These are phyloP conservation scores for Chlamydomonas eustigma DNA, from an alignment of 139 green algal genomes.

Conservation along the genomic window DNA sequence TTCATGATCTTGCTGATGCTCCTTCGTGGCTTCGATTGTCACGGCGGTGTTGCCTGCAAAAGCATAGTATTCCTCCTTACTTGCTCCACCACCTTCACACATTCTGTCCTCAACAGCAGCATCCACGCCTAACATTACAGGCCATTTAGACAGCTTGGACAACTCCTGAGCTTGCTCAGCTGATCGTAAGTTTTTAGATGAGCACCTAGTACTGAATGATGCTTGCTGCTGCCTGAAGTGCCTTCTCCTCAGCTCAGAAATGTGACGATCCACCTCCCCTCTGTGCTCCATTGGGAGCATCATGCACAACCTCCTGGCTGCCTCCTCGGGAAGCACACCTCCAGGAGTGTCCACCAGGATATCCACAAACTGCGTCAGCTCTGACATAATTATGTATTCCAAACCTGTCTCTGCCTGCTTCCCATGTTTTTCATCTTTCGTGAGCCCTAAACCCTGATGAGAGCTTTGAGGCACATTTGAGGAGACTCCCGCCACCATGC, in stretches of 20 bases:
- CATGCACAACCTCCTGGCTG: neutral
- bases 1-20: too few relatives aligned
- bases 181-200: neutral
- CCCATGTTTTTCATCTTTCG: too few relatives aligned
- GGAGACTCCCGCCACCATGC: too few relatives aligned
- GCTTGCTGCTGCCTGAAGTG: neutral
- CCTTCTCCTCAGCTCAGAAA: neutral
- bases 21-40: too few relatives aligned
- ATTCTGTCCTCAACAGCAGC: too few relatives aligned
- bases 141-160: neutral
- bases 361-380: neutral
- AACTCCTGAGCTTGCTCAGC: neutral
- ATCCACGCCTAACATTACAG: neutral
- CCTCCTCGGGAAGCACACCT: conserved; percentile 6
- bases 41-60: too few relatives aligned
- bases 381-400: neutral
- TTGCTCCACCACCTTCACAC: too few relatives aligned
- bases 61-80: too few relatives aligned
- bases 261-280: neutral
- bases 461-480: too few relatives aligned
- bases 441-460: too few relatives aligned
- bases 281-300: neutral
- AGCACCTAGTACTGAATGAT: neutral
- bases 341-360: neutral
- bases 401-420: too few relatives aligned